Evolutionary conservation across 441 rosid genomes (phyloP).

Genomic region (Pelargonium australe): DNA sequence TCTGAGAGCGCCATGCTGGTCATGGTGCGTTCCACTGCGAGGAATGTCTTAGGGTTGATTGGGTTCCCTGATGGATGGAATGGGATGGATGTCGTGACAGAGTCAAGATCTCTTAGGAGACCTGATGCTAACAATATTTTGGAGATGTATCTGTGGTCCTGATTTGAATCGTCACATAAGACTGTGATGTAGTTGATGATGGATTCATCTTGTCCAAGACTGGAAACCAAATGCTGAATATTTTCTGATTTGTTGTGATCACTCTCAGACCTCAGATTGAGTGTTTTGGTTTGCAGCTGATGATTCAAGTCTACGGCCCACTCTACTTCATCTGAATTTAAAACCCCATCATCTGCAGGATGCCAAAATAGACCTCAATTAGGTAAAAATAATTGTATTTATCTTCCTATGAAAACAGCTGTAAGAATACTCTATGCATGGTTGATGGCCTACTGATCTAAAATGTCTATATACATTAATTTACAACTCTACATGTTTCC

Average conservation of each 20-base stretch:
- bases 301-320: constrained; percentile 34
- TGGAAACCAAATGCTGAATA: constrained; percentile 20
- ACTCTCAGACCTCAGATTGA: constrained; percentile 36
- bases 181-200: constrained; percentile 26
- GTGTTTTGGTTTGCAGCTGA: constrained; percentile 27
- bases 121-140: constrained; percentile 65
- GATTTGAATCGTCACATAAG: constrained; percentile 30
- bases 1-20: constrained; percentile 27
- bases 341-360: constrained; percentile 45
- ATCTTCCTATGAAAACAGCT: neutral
- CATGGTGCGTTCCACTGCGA: constrained; percentile 53
- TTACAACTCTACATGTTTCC: neutral
- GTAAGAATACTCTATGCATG: constrained; percentile 3
- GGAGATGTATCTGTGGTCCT: constrained; percentile 61
- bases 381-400: constrained; percentile 1
- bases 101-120: constrained; percentile 48
- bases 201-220: constrained; percentile 26
- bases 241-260: constrained; percentile 27
- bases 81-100: constrained; percentile 34
- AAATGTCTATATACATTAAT: neutral
- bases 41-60: constrained; percentile 52
- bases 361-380: constrained; percentile 9
- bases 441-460: neutral
- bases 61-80: constrained; percentile 49
- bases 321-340: constrained; percentile 35